These are phyloP conservation scores for Prunus mongolica DNA, from an alignment of 306 rosid genomes.

Conservation along the genomic window DNA sequence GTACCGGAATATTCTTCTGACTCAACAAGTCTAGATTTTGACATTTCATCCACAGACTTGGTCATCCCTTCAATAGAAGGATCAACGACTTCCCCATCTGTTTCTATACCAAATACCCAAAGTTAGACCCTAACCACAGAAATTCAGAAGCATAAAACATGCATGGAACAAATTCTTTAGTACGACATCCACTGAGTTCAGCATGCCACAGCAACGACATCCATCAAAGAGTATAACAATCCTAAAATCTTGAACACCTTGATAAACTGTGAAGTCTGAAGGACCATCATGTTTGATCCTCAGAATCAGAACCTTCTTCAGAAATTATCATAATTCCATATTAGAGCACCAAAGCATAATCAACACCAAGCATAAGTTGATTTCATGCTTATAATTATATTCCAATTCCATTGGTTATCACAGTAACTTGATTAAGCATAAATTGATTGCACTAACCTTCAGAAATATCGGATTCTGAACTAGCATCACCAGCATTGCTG, in stretches of 20 bases:
- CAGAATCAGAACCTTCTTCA: neutral
- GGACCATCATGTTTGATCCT: neutral
- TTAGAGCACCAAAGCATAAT: neutral
- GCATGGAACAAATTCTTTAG: constrained; percentile 13
- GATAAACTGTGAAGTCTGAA: neutral
- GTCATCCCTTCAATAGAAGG: constrained; percentile 31
- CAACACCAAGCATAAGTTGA: constrained; percentile 8
- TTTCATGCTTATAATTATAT: neutral
- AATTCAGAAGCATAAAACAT: constrained; percentile 4
- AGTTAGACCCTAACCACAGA: constrained; percentile 8
- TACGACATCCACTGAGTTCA: neutral
- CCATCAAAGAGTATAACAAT: neutral
- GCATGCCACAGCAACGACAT: neutral
- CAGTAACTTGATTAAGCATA: constrained; percentile 2
- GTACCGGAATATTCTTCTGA: constrained; percentile 38
- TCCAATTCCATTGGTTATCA: neutral
- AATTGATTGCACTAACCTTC: constrained; percentile 51
- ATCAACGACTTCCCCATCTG: constrained; percentile 61
- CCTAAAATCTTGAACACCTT: neutral
- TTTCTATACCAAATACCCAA: constrained; percentile 26
- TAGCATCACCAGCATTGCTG: constrained; percentile 34
- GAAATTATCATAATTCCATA: too few species aligned
- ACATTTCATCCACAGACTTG: constrained; percentile 22
- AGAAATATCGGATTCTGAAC: constrained; percentile 38
- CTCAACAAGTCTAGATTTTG: constrained; percentile 12